phyloP scores from a whole-genome alignment of 106 monocot genomes.

The Iris macrosiphon region DNA sequence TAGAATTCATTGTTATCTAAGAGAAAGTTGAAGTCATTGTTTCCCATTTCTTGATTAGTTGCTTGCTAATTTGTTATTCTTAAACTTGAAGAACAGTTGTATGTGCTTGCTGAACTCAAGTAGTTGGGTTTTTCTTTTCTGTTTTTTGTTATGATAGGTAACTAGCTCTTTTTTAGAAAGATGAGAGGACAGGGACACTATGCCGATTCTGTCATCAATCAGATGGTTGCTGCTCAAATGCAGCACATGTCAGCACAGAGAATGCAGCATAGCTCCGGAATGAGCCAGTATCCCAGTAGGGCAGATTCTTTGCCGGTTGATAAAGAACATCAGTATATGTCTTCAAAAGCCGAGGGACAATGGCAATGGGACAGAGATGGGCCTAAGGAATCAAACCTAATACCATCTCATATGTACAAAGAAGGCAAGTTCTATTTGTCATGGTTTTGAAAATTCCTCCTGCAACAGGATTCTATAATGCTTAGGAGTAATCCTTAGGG shows the following conservation, averaged over 20 bases:
- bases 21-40: too few species aligned
- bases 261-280: constrained; percentile 30
- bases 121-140: too few species aligned
- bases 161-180: too few species aligned
- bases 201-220: constrained; percentile 46
- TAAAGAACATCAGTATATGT: constrained; percentile 43
- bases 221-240: constrained; percentile 52
- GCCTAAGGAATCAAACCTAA: constrained; percentile 23
- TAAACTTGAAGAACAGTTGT: too few species aligned
- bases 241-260: constrained; percentile 44
- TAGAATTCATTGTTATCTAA: too few species aligned
- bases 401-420: constrained; percentile 33
- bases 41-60: too few species aligned
- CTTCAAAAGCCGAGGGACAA: constrained; percentile 44
- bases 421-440: constrained; percentile 27
- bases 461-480: too few species aligned
- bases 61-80: too few species aligned
- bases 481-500: too few species aligned
- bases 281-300: constrained; percentile 24
- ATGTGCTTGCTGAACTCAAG: too few species aligned
- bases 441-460: neutral
- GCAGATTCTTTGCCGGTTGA: constrained; percentile 17
- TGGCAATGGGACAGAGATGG: constrained; percentile 67
- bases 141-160: too few species aligned
- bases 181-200: constrained; percentile 60